phyloP scores from a whole-genome alignment of 192 early-diverging fungal genomes.

The Bifiguratus adelaidae region DNA sequence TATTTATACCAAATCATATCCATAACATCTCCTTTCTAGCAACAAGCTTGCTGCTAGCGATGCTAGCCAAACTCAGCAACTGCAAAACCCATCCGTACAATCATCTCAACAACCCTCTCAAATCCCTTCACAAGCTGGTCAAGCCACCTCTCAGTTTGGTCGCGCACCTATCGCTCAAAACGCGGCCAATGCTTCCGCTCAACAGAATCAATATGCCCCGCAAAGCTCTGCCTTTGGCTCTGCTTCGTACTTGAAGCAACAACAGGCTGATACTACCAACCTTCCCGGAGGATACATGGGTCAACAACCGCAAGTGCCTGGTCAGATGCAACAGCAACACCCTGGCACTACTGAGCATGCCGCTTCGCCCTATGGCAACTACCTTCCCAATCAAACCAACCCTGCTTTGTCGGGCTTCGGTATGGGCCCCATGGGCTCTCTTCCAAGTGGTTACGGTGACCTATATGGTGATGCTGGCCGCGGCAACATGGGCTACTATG shows the following conservation, averaged over 20 bases:
- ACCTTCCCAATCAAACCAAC: conserved; percentile 32
- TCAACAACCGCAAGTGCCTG: neutral
- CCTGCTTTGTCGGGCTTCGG: conserved; percentile 38
- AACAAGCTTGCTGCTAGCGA: conserved; percentile 1
- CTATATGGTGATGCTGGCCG: conserved; percentile 34
- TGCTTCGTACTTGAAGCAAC: conserved; percentile 1
- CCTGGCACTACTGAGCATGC: conserved; percentile 33
- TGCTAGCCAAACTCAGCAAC: neutral
- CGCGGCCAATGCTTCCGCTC: neutral
- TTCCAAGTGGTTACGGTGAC: conserved; percentile 49
- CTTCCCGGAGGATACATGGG: neutral
- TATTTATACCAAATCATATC: too few species aligned
- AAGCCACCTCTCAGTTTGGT: neutral
- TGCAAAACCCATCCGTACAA: neutral
- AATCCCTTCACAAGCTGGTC: neutral
- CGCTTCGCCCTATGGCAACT: conserved; percentile 36
- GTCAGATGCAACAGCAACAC: conserved; percentile 25
- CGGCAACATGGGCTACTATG: conserved; percentile 30
- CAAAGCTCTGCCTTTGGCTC: neutral
- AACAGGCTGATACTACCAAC: too few species aligned
- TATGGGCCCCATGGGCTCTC: conserved; percentile 37
- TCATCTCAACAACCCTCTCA: neutral
- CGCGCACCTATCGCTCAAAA: neutral
- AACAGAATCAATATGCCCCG: neutral
- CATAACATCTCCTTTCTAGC: neutral